Conservation (phyloP, 116 monocot genomes). For the Trichopus zeylanicus region DNA sequence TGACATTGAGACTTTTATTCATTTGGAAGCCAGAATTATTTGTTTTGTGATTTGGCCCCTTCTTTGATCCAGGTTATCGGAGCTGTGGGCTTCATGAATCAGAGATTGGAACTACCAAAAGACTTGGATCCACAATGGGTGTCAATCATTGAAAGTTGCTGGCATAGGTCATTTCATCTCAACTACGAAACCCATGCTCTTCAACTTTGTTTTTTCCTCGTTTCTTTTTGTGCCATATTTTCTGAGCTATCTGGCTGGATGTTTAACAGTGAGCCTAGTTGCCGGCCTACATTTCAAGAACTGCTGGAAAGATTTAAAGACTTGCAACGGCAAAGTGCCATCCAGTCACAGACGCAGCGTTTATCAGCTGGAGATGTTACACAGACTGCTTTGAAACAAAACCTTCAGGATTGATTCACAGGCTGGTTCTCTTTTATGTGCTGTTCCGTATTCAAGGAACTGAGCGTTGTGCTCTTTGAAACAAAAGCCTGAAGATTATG, state of each 20-base stretch:
- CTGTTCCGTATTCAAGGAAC: too few relatives aligned
- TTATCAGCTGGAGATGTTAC: constrained; percentile 8
- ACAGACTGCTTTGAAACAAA: constrained; percentile 17
- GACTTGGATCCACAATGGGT: constrained; percentile 74
- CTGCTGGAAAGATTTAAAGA: constrained; percentile 68
- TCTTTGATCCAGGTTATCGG: constrained; percentile 43
- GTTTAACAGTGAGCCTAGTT: constrained; percentile 57
- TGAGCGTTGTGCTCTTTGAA: too few relatives aligned
- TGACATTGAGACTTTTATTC: not conserved
- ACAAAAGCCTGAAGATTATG: too few relatives aligned
- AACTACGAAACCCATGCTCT: not conserved
- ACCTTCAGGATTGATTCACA: constrained; percentile 1
- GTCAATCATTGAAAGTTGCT: constrained; percentile 86
- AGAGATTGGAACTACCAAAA: constrained; percentile 71
- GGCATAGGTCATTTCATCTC: constrained; percentile 56
- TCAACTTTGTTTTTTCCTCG: not conserved
- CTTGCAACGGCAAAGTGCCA: constrained; percentile 46
- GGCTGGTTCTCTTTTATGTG: too few relatives aligned
- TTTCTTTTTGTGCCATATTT: not conserved
- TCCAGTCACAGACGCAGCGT: constrained; percentile 47
- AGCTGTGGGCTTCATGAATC: constrained; percentile 97
- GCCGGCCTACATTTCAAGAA: constrained; percentile 79
- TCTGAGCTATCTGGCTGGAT: not conserved
- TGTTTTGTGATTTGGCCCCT: not conserved
- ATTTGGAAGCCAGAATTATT: not conserved